Conservation (phyloP, 2,329 filamentous ascomycete genomes). For the Colletotrichum camelliae region DNA sequence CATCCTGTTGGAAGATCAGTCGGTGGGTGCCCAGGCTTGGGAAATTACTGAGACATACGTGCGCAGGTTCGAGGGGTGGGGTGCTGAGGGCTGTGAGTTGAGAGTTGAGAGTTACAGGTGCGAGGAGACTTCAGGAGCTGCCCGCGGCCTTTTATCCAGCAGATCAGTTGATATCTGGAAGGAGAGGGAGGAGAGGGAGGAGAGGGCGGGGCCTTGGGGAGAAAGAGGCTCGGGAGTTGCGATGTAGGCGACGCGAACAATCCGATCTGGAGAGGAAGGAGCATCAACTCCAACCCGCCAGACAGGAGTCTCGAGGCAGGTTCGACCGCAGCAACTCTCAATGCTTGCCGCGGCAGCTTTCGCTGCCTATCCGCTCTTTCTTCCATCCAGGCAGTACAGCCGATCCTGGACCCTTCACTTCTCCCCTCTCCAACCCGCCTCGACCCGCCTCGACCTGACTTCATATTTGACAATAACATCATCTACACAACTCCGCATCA, state of each 20-base stretch:
- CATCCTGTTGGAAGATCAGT: background rate
- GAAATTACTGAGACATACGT: background rate
- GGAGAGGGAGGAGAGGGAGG: background rate
- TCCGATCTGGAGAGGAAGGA: background rate
- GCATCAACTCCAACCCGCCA: background rate
- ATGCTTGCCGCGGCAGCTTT: background rate
- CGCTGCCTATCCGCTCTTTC: background rate
- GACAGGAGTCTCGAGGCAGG: background rate
- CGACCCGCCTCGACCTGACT: background rate
- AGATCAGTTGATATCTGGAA: fast-evolving
- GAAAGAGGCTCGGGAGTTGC: background rate
- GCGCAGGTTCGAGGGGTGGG: background rate
- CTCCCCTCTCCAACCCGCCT: background rate
- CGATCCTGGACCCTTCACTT: background rate
- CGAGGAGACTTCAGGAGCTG: background rate
- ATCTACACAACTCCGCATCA: background rate
- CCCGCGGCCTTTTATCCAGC: background rate
- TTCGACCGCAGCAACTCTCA: background rate
- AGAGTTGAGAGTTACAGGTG: background rate
- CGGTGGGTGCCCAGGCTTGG: fast-evolving
- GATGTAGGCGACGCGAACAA: background rate
- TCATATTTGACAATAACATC: background rate
- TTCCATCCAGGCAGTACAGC: background rate
- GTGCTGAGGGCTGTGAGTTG: background rate
- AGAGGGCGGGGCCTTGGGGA: background rate